These are phyloP conservation scores for Saturnispora hagleri DNA, from an alignment of 805 yeast genomes.

Conservation along the genomic window DNA sequence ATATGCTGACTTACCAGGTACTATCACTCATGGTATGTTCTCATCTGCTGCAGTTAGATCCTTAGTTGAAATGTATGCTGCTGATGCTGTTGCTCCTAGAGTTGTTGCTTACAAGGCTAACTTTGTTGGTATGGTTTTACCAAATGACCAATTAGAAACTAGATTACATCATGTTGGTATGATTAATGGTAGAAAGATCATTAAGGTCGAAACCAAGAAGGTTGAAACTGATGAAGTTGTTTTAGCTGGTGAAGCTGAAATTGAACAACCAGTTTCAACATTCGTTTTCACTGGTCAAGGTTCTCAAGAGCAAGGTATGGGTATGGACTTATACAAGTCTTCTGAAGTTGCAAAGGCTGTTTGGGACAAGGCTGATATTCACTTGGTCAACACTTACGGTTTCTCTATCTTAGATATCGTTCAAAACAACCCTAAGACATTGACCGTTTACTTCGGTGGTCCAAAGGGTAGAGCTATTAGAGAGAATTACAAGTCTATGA, in stretches of 20 bases:
- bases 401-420: constrained; percentile 96
- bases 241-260: constrained; percentile 92
- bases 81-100: constrained; percentile 91
- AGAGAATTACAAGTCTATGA: constrained; percentile 92
- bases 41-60: constrained; percentile 93
- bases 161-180: constrained; percentile 92
- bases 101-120: constrained; percentile 88
- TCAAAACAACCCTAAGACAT: constrained; percentile 87
- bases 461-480: constrained; percentile 92
- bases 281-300: constrained; percentile 99
- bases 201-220: constrained; percentile 84
- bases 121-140: constrained; percentile 95
- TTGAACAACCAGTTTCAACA: constrained; percentile 95
- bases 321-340: constrained; percentile 93
- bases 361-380: constrained; percentile 96
- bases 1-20: constrained; percentile 91
- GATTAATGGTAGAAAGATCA: constrained; percentile 98
- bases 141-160: constrained; percentile 83
- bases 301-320: constrained; percentile 99
- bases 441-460: constrained; percentile 96
- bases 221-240: constrained; percentile 71
- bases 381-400: constrained; percentile 89
- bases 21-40: constrained; percentile 99
- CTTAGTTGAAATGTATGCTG: constrained; percentile 96
- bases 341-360: constrained; percentile 89